Conservation (phyloP, 345 rosid species). For the Fremontodendron californicum region DNA sequence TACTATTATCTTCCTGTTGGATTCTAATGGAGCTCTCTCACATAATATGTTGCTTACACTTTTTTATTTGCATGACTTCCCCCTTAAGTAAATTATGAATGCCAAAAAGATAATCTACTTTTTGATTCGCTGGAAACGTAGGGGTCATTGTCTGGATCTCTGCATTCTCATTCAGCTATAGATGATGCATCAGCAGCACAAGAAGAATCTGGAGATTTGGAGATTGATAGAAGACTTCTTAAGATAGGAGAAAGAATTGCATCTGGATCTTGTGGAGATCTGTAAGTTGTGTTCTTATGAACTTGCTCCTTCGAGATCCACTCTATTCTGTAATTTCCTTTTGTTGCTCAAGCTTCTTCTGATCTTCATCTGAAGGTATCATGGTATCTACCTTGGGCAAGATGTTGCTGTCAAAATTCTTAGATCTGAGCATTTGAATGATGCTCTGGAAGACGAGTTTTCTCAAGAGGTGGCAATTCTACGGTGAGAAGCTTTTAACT, state of each 20-base stretch:
- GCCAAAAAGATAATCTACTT: not conserved
- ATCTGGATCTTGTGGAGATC: constrained; percentile 67
- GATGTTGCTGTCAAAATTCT: constrained; percentile 72
- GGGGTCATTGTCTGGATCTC: constrained; percentile 66
- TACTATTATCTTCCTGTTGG: constrained; percentile 4
- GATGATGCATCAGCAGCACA: constrained; percentile 28
- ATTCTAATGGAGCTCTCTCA: not conserved
- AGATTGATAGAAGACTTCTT: constrained; percentile 53
- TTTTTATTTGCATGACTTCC: not conserved
- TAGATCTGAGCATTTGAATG: constrained; percentile 56
- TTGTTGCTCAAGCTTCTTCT: constrained; percentile 9
- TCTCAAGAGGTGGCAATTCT: constrained; percentile 68
- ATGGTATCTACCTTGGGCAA: constrained; percentile 60
- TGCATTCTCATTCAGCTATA: constrained; percentile 31
- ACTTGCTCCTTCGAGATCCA: constrained; percentile 8
- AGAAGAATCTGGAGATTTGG: constrained; percentile 40
- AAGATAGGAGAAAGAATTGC: constrained; percentile 61
- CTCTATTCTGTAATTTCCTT: constrained; percentile 9
- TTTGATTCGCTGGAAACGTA: constrained; percentile 16
- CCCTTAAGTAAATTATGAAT: constrained; percentile 5
- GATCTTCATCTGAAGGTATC: constrained; percentile 37
- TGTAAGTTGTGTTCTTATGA: constrained; percentile 39
- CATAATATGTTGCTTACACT: not conserved
- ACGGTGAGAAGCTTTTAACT: constrained; percentile 35
- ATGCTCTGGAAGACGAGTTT: constrained; percentile 51